phyloP scores from a whole-genome alignment of 2,329 filamentous ascomycete species.

The Epichloe sylvatica region DNA sequence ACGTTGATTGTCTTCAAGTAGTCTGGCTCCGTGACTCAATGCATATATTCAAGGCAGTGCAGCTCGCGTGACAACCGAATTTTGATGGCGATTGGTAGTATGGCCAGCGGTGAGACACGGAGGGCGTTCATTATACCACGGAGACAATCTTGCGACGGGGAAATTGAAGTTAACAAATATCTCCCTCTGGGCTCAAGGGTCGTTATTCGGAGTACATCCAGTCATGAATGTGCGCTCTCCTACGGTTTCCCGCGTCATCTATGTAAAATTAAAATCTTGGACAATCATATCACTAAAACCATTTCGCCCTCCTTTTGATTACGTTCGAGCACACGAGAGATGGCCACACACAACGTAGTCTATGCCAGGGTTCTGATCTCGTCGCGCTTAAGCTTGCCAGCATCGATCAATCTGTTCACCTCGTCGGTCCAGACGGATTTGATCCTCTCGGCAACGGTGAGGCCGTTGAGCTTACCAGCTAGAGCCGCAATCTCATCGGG shows the following conservation, averaged over 20 bases:
- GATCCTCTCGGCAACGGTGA: conserved; percentile 71
- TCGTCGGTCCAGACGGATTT: conserved; percentile 71
- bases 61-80: too few species aligned
- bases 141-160: too few species aligned
- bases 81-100: too few species aligned
- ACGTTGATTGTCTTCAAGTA: too few species aligned
- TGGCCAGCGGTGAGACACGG: too few species aligned
- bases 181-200: not conserved
- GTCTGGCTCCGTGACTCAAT: too few species aligned
- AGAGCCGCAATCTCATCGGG: conserved; percentile 78
- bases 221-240: not conserved
- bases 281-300: not conserved
- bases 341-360: not conserved
- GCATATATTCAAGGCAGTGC: too few species aligned
- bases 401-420: conserved; percentile 61
- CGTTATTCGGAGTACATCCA: not conserved
- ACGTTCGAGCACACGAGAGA: not conserved
- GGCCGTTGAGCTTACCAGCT: conserved; percentile 63
- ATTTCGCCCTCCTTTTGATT: not conserved
- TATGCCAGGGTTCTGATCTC: conserved; percentile 55
- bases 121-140: too few species aligned
- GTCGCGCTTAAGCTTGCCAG: conserved; percentile 74
- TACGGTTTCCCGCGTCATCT: not conserved
- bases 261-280: not conserved
- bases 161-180: not conserved